Evolutionary conservation across 179 eudicot genomes (phyloP).

Genomic region (Vitellaria paradoxa): DNA sequence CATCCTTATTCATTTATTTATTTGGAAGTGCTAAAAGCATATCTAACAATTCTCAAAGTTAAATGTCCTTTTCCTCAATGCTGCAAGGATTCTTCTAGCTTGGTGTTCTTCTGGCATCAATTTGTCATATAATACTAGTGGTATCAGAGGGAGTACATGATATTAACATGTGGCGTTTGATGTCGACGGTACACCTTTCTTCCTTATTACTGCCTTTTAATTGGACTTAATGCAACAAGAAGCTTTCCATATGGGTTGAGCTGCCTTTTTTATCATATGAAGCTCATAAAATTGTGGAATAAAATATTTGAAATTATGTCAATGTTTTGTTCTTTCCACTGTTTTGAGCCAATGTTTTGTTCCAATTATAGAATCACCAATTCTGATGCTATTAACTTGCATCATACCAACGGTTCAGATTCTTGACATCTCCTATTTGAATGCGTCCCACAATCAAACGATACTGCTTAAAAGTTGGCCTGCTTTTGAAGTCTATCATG

Average conservation of each 20-base stretch:
- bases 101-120: slow-evolving; percentile 82
- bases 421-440: slow-evolving; percentile 1
- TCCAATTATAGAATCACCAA: background rate
- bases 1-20: background rate
- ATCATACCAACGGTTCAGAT: background rate
- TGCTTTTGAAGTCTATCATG: background rate
- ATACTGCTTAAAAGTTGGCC: background rate
- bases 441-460: background rate
- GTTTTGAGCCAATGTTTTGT: background rate
- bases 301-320: background rate
- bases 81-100: slow-evolving; percentile 85
- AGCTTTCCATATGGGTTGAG: background rate
- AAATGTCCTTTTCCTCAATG: slow-evolving; percentile 30
- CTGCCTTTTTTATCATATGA: background rate
- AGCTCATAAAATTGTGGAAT: background rate
- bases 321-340: background rate
- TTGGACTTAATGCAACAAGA: slow-evolving; percentile 9
- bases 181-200: slow-evolving; percentile 70
- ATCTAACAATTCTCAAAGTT: background rate
- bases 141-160: slow-evolving; percentile 86
- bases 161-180: slow-evolving; percentile 71
- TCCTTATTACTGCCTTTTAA: slow-evolving; percentile 8
- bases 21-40: slow-evolving; percentile 7
- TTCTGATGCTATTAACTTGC: background rate
- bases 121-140: slow-evolving; percentile 75